Evolutionary conservation across 352 stramenopile species (phyloP).

Genomic region (Globisporangium echinulatum): DNA sequence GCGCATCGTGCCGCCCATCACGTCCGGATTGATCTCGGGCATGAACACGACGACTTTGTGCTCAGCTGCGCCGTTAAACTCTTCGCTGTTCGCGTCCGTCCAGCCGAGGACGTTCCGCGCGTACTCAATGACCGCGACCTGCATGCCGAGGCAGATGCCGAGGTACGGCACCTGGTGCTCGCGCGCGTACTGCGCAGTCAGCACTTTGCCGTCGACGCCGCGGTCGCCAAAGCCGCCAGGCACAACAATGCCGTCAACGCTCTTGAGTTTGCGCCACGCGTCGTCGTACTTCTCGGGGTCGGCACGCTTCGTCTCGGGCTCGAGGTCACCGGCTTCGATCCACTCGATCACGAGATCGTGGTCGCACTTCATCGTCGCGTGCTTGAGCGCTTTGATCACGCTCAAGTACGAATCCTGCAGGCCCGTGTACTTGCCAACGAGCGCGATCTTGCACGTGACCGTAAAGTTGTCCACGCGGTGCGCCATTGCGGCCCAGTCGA

Average conservation of each 20-base stretch:
- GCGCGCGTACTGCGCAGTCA: conserved; percentile 93
- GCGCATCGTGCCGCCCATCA: conserved; percentile 99
- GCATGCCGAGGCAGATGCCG: conserved; percentile 97
- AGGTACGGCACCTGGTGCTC: conserved; percentile 96
- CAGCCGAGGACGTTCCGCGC: conserved; percentile 91
- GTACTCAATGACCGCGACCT: conserved; percentile 95
- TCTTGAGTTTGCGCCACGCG: conserved; percentile 92
- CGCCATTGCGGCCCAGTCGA: conserved; percentile 88
- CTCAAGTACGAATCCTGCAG: conserved; percentile 98
- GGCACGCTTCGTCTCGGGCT: conserved; percentile 72
- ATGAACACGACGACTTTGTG: conserved; percentile 99
- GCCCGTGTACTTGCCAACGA: conserved; percentile 99
- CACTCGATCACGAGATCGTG: conserved; percentile 94
- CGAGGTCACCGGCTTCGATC: conserved; percentile 96
- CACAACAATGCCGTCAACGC: conserved; percentile 93
- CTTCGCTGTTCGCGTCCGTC: conserved; percentile 93
- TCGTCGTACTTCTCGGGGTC: conserved; percentile 66
- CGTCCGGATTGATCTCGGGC: conserved; percentile 97
- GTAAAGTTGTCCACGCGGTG: conserved; percentile 90
- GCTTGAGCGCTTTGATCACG: conserved; percentile 96
- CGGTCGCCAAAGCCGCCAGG: conserved; percentile 98
- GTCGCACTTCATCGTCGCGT: conserved; percentile 93
- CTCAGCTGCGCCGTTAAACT: conserved; percentile 87
- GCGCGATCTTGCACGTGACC: conserved; percentile 92
- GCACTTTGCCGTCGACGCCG: conserved; percentile 97